These are phyloP conservation scores for Candida tibetensis DNA, from an alignment of 805 yeast species.

Conservation along the genomic window DNA sequence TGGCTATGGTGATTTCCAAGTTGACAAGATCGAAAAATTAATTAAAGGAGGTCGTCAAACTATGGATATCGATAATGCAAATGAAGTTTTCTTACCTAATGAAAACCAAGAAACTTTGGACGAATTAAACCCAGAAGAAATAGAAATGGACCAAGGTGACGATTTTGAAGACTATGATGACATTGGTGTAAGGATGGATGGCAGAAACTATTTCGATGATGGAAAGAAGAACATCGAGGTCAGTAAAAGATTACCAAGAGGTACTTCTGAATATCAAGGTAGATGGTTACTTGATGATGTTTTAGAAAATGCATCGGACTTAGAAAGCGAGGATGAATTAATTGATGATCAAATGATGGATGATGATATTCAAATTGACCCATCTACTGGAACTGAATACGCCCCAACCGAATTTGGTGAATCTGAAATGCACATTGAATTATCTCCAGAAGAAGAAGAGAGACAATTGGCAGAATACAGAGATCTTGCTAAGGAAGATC, in stretches of 20 bases:
- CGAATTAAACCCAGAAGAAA: conserved; percentile 55
- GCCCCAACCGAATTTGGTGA: conserved; percentile 46
- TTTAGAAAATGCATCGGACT: conserved; percentile 40
- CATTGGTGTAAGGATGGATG: conserved; percentile 55
- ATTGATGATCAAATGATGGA: conserved; percentile 35
- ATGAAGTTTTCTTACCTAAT: conserved; percentile 23
- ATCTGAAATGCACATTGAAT: conserved; percentile 64
- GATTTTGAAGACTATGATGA: conserved; percentile 19
- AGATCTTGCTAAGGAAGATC: conserved; percentile 71
- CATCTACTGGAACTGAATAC: conserved; percentile 30
- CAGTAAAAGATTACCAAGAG: conserved; percentile 53
- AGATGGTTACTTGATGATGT: conserved; percentile 68
- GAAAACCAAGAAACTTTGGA: conserved; percentile 57
- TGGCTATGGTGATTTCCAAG: conserved; percentile 84
- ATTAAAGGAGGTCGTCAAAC: conserved; percentile 16
- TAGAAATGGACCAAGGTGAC: conserved; percentile 41
- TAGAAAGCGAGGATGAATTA: conserved; percentile 42
- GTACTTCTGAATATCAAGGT: conserved; percentile 75
- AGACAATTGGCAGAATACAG: conserved; percentile 71
- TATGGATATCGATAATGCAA: conserved; percentile 20
- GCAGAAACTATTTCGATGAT: conserved; percentile 47
- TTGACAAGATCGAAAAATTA: conserved; percentile 61
- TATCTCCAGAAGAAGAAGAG: conserved; percentile 79
- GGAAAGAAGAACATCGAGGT: conserved; percentile 13
- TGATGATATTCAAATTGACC: conserved; percentile 27